Conservation (phyloP, 345 rosid genomes). For the Hevea brasiliensis region DNA sequence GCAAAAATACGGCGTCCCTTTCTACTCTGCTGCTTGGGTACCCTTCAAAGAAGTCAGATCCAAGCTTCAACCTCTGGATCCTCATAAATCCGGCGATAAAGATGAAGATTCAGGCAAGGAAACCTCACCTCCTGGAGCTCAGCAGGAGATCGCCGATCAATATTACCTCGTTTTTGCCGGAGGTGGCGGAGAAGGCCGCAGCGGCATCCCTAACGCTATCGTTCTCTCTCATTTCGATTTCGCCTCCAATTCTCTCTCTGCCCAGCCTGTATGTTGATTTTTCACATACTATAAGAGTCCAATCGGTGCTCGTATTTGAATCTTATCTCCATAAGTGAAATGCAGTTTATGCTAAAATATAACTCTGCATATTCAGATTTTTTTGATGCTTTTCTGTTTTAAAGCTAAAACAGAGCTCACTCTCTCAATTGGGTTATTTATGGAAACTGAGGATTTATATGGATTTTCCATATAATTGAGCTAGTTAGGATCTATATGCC, state of each 20-base stretch:
- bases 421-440: neutral
- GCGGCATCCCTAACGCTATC: slow-evolving; percentile 77
- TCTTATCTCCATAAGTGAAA: neutral
- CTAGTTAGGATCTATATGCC: neutral
- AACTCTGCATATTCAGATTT: neutral
- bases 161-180: slow-evolving; percentile 62
- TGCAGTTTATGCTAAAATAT: neutral
- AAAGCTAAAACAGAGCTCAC: neutral
- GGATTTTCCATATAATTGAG: neutral
- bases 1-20: slow-evolving; percentile 79
- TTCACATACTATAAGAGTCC: neutral
- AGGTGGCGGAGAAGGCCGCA: slow-evolving; percentile 87
- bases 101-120: slow-evolving; percentile 14
- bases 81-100: slow-evolving; percentile 4
- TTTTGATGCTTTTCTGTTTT: too few species aligned
- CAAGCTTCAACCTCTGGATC: slow-evolving; percentile 21
- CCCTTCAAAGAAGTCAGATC: slow-evolving; percentile 48
- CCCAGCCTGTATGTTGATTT: slow-evolving; percentile 52
- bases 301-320: neutral
- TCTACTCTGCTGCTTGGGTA: slow-evolving; percentile 72
- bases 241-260: slow-evolving; percentile 58
- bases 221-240: slow-evolving; percentile 52
- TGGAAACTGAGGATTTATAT: neutral
- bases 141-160: neutral
- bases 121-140: slow-evolving; percentile 7